Conservation (phyloP, 139 green algal species). For the Auxenochlorella pyrenoidosa region DNA sequence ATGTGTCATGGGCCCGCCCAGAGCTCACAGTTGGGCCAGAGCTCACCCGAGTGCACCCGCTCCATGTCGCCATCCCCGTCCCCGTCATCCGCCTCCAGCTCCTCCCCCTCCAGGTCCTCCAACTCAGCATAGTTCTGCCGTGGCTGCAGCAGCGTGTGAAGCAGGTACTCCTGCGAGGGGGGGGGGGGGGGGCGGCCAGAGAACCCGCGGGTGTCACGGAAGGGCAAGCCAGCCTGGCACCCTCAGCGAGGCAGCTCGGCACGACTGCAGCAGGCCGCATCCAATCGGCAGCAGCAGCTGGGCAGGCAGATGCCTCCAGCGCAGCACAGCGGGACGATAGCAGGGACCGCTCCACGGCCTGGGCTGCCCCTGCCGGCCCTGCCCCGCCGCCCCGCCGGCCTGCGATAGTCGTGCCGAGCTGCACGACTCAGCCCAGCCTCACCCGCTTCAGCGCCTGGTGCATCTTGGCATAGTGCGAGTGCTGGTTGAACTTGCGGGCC, state of each 20-base stretch:
- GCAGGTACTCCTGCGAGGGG: slow-evolving; percentile 57
- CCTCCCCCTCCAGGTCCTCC: slow-evolving; percentile 2
- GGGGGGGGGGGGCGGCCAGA: no score
- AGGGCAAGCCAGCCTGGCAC: no score
- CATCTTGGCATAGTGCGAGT: slow-evolving; percentile 77
- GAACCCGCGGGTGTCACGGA: no score
- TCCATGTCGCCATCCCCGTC: slow-evolving; percentile 1
- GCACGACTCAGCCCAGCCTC: neutral
- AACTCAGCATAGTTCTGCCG: slow-evolving; percentile 2
- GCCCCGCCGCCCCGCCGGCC: no score
- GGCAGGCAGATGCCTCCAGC: neutral
- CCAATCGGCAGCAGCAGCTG: no score
- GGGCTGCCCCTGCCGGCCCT: no score
- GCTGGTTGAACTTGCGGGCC: slow-evolving; percentile 73
- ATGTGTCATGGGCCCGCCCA: no score
- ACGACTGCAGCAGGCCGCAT: no score
- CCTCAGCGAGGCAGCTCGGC: no score
- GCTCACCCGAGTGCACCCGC: neutral
- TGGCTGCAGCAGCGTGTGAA: slow-evolving; percentile 51
- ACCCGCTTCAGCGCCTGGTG: slow-evolving; percentile 52
- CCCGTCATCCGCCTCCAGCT: neutral
- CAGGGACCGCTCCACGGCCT: no score
- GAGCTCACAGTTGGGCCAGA: no score
- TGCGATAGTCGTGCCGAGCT: no score
- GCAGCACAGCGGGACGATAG: neutral